These are phyloP conservation scores for Colletotrichum costaricense DNA, from an alignment of 2,329 filamentous ascomycete species.

Conservation along the genomic window DNA sequence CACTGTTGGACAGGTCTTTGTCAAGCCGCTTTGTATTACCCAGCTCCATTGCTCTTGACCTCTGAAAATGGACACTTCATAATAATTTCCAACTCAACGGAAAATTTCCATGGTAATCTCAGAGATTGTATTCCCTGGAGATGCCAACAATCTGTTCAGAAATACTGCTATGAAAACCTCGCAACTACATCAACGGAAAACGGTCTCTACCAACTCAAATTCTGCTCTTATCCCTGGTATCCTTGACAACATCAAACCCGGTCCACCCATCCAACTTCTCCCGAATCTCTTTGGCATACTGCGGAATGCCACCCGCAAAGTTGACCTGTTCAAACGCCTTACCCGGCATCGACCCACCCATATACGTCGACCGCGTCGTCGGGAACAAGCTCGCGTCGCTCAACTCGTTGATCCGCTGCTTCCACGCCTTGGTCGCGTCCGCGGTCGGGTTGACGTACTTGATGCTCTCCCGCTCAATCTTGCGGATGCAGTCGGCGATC, in stretches of 20 bases:
- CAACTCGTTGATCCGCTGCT: constrained; percentile 57
- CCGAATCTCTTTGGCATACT: constrained; percentile 47
- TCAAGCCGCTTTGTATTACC: not conserved
- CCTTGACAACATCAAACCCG: constrained; percentile 47
- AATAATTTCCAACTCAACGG: too few relatives aligned
- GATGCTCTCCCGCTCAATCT: constrained; percentile 57
- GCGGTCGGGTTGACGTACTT: constrained; percentile 61
- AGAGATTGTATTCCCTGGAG: too few relatives aligned
- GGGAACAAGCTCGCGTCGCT: constrained; percentile 61
- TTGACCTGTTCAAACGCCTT: constrained; percentile 49
- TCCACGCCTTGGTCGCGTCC: constrained; percentile 61
- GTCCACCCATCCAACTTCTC: constrained; percentile 47
- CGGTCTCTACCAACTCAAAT: not conserved
- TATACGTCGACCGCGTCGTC: constrained; percentile 62
- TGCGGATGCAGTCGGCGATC: constrained; percentile 62
- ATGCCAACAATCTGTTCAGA: constrained; percentile 54
- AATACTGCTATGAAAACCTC: too few relatives aligned
- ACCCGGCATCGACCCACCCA: constrained; percentile 66
- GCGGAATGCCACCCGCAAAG: constrained; percentile 55
- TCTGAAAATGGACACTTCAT: too few relatives aligned
- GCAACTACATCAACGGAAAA: not conserved
- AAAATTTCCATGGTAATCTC: constrained; percentile 56
- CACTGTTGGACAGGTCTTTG: not conserved
- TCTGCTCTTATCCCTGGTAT: constrained; percentile 3
- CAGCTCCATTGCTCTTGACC: not conserved